Evolutionary conservation across 2,329 filamentous ascomycete species (phyloP), one percentile per base, ranked within the genome.

Genomic region (Apiospora koreana): DNA sequence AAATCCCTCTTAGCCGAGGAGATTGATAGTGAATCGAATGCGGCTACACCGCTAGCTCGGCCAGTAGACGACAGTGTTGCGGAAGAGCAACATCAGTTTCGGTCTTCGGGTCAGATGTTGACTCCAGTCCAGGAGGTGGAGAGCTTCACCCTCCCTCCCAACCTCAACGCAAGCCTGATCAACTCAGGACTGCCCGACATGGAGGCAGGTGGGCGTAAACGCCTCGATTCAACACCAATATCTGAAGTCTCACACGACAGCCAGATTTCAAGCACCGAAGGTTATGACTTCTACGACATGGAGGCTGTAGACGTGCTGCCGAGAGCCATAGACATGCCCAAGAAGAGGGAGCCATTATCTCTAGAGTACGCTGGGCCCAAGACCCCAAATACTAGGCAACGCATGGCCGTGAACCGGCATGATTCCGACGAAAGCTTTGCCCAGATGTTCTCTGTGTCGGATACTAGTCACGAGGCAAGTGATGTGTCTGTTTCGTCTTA

Each of bases 211-310:
- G 82, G 79, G 3, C 82, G 86, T 12, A 81, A 81, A 69, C 83
- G 86, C 35, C 82, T 85, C 14, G 83, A 88, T 74, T 89, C 87
- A 0, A 80, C 81, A 46, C 83, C 87, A 1, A 74, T 88, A 35
- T 89, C 88, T 2, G 80, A 84, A n/a, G 72, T 79, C 25, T 88
- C 86, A 75, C 83, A 86, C 42, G 83, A 84, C 50, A 88, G 85
- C 74, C 83, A 86, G 28, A 74, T 80, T n/a, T 87, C 86, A 16
- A 86, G 82, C 75, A 88, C 86, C 1, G 89, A 91, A 73, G 89
- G 89, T 0, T 91, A 91, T 74, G 89, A 91, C 77, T 91, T 91
- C 75, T 91, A 91, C 75, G 89, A 89, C 74, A 81, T 88, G 38
- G 88, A 89, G n/a, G 85, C 77, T 10, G 67, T 74, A 7, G 79